A percentile compares a stretch with the other conserved stretches of the same genome.
phyloP scores from a whole-genome alignment of 2,329 filamentous ascomycete species.

The Blastomyces percursus region DNA sequence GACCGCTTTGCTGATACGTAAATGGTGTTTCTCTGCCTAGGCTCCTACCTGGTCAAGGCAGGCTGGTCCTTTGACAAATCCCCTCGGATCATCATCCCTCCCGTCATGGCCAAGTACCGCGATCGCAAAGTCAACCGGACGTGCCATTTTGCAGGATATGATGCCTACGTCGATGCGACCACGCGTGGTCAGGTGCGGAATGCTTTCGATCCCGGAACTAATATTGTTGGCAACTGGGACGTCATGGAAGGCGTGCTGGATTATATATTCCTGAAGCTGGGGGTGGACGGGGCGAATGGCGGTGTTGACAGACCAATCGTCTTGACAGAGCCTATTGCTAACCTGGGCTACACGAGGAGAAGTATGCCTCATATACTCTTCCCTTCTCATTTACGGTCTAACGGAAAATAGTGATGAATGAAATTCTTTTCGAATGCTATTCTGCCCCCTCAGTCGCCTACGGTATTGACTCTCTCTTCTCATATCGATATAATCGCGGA shows the following conservation, averaged over 20 bases:
- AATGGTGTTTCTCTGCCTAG: slow-evolving; percentile 35
- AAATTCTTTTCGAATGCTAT: slow-evolving; percentile 96
- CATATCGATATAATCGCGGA: slow-evolving; percentile 84
- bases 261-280: slow-evolving; percentile 88
- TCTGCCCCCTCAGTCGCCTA: slow-evolving; percentile 79
- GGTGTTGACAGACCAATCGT: slow-evolving; percentile 76
- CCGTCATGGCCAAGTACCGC: slow-evolving; percentile 88
- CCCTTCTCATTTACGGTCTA: background rate
- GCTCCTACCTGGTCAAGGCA: slow-evolving; percentile 77
- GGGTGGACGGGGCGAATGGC: slow-evolving; percentile 61
- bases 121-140: slow-evolving; percentile 88
- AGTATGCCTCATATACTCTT: slow-evolving; percentile 45
- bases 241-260: slow-evolving; percentile 91
- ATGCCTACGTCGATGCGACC: slow-evolving; percentile 90
- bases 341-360: slow-evolving; percentile 76
- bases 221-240: slow-evolving; percentile 95
- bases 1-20: background rate
- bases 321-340: slow-evolving; percentile 92
- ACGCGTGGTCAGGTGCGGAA: slow-evolving; percentile 81
- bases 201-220: slow-evolving; percentile 81
- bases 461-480: slow-evolving; percentile 93
- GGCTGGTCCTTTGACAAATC: slow-evolving; percentile 87
- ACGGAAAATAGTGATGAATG: slow-evolving; percentile 68
- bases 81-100: slow-evolving; percentile 71
- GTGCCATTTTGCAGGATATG: slow-evolving; percentile 81